Conservation (phyloP, 2,329 filamentous ascomycete genomes). For the Akanthomyces muscarius region DNA sequence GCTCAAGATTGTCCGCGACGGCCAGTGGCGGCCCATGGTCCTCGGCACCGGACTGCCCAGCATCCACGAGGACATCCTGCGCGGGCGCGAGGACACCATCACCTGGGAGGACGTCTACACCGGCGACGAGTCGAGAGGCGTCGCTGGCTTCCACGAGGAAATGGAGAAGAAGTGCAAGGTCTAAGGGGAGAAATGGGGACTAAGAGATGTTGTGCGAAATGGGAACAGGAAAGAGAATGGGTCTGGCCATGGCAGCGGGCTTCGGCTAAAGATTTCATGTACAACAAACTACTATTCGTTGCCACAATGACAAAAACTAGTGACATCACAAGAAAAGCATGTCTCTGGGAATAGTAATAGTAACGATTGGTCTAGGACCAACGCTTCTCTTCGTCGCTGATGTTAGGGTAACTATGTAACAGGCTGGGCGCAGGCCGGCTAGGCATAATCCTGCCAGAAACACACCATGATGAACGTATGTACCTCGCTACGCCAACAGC, state of each 20-base stretch:
- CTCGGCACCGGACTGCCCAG: constrained; percentile 58
- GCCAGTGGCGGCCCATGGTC: constrained; percentile 73
- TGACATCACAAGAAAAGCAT: not conserved
- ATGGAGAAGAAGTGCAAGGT: constrained; percentile 92
- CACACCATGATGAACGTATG: not conserved
- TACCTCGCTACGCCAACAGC: not conserved
- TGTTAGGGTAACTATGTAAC: not conserved
- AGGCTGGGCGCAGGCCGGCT: not conserved
- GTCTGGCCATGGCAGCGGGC: not conserved
- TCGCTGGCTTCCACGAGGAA: constrained; percentile 79
- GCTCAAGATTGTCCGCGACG: constrained; percentile 76
- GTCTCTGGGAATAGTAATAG: not conserved
- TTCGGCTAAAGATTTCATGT: not conserved
- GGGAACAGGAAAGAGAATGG: not conserved
- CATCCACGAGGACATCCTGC: constrained; percentile 86
- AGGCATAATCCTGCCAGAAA: not conserved
- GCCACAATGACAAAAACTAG: not conserved
- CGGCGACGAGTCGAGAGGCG: constrained; percentile 68
- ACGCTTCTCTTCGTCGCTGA: not conserved
- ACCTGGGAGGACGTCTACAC: constrained; percentile 93
- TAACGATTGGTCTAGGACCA: not conserved
- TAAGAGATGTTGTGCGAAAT: not conserved
- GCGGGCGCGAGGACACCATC: constrained; percentile 70
- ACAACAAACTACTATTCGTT: constrained; percentile 9
- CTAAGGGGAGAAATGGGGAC: constrained; percentile 13